Evolutionary conservation across 2,329 filamentous ascomycete species (phyloP), one percentile per base, ranked within the genome.

Genomic region (Amauroascus verrucosus): DNA sequence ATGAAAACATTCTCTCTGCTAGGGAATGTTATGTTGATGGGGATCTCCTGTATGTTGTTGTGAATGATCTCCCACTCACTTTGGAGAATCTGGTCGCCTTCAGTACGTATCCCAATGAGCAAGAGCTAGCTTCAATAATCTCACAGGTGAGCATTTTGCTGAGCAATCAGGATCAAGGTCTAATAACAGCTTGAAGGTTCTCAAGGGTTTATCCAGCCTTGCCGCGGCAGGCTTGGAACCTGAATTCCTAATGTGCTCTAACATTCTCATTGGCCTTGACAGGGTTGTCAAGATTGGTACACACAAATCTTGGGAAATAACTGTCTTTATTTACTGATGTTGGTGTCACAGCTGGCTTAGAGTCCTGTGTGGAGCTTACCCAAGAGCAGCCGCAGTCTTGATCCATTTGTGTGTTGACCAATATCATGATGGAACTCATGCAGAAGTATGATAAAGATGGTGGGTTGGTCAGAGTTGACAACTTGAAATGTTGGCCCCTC

Each of bases 361-460:
- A 62, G 55, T 22, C 37, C 11, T 61, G 45, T 44, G 14, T 58
- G n/a, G 54, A 57, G 22, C 16, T 35, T 45, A 26, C 44, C 20
- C 48, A 20, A 30, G 51, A 48, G 6, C 33, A 50, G 48, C 47
- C 58, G 44, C 26, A 24, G 40, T 53, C 40, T 33, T 35, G 44
- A 48, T 56, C 53, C 45, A 49, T 64, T 11, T 59, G 57, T 58
- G 53, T 55, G 45, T 54, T 70, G 20, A 51, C 59, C 40, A 59
- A 48, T 18, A 66, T 65, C 40, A 61, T 57, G 14, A 68, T 63
- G 59, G 58, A 65, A 55, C 58, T 68, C 16, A 67, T 70, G 60
- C 59, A 69, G 46, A 68, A 67, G 59, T 67, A 67, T 55, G 47
- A 58, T 28, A 69, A 69, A 58, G 62, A 65, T 35, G 60, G 68